Evolutionary conservation across 306 rosid species (phyloP).

Genomic region (Canavalia ensiformis): DNA sequence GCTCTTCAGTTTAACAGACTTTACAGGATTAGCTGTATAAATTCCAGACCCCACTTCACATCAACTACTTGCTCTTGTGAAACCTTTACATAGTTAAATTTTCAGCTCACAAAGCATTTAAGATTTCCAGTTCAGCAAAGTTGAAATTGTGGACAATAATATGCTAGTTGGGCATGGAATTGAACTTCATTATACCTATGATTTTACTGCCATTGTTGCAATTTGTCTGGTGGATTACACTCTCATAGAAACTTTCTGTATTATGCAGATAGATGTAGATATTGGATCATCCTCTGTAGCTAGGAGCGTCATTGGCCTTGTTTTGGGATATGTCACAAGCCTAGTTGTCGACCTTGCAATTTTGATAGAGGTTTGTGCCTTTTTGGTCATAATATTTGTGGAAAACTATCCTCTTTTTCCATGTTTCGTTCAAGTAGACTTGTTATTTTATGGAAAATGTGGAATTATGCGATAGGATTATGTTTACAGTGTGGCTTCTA

Average conservation of each 20-base stretch:
- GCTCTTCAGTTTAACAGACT: neutral
- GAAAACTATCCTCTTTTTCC: slow-evolving; percentile 1
- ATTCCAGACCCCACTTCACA: neutral
- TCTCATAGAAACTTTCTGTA: slow-evolving; percentile 24
- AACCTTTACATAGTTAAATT: neutral
- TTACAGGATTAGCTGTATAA: neutral
- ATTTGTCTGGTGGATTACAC: neutral
- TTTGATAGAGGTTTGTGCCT: slow-evolving; percentile 82
- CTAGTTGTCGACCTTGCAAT: slow-evolving; percentile 93
- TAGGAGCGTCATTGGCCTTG: slow-evolving; percentile 90
- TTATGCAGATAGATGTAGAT: slow-evolving; percentile 92
- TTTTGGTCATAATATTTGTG: slow-evolving; percentile 22
- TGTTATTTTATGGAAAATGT: neutral
- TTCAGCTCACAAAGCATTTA: neutral
- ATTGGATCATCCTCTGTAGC: slow-evolving; percentile 98
- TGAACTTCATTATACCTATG: neutral
- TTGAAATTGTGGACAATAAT: slow-evolving; percentile 9
- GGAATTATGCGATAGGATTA: neutral
- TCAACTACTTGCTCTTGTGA: neutral
- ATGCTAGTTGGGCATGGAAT: slow-evolving; percentile 18
- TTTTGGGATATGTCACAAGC: slow-evolving; percentile 94
- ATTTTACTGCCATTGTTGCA: neutral
- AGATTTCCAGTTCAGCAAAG: neutral
- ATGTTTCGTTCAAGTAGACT: slow-evolving; percentile 8
- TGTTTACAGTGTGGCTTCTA: neutral